Percentiles rank a stretch among this genome's conserved stretches.
These are phyloP conservation scores for Exobasidium rhododendri DNA, from an alignment of 1,284 basidiomycete species.

Conservation along the genomic window DNA sequence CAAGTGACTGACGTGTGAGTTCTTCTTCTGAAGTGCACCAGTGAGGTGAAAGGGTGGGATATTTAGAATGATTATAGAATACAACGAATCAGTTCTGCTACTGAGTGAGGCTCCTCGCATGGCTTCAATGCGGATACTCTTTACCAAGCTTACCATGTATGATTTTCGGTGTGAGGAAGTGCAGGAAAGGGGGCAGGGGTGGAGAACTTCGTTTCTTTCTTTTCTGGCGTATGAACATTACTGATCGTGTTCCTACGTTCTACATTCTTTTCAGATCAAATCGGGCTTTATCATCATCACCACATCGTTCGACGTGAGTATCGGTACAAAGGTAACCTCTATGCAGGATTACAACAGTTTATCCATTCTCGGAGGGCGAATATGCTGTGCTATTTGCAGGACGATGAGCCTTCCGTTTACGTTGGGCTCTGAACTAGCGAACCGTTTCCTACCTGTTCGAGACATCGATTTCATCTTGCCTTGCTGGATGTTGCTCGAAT, in stretches of 20 bases:
- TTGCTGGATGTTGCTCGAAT: too few relatives aligned
- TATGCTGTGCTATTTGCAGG: neutral
- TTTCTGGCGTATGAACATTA: neutral
- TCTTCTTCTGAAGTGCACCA: neutral
- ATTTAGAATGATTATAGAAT: neutral
- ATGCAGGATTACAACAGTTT: conserved; percentile 12
- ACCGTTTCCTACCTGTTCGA: too few relatives aligned
- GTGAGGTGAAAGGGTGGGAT: neutral
- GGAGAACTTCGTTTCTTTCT: neutral
- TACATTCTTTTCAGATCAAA: too few relatives aligned
- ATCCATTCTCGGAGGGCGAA: conserved; percentile 15
- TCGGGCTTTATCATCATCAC: too few relatives aligned
- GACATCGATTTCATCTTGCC: too few relatives aligned
- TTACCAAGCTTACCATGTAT: conserved; percentile 9
- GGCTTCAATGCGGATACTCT: conserved; percentile 13
- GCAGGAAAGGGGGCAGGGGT: too few relatives aligned
- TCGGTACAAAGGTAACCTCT: neutral
- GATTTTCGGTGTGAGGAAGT: too few relatives aligned
- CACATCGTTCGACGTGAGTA: neutral
- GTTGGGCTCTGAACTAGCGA: too few relatives aligned
- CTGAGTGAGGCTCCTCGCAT: conserved; percentile 11
- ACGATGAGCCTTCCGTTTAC: too few relatives aligned
- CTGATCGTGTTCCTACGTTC: neutral
- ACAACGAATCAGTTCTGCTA: conserved; percentile 12
- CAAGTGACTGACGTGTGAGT: neutral